Conservation (phyloP, 768 basidiomycete genomes). For the Pholiota microspora region DNA sequence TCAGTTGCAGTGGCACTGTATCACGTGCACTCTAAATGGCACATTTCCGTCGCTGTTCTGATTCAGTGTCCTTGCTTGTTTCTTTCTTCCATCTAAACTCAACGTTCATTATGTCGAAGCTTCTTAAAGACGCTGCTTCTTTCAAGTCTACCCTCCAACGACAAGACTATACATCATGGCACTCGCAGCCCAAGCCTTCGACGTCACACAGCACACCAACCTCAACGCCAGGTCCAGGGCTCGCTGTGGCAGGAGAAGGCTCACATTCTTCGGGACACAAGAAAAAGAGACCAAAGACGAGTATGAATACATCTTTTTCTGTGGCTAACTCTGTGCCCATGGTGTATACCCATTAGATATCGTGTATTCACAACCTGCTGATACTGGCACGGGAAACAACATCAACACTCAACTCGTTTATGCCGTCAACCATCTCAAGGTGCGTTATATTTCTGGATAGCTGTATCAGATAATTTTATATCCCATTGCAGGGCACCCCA, state of each 20-base stretch:
- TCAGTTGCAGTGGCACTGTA: too few species aligned
- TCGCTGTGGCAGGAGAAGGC: constrained; percentile 23
- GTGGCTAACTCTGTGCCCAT: constrained; percentile 5
- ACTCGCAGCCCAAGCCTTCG: constrained; percentile 53
- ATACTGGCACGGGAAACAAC: constrained; percentile 78
- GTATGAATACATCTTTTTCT: constrained; percentile 35
- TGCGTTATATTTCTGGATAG: constrained; percentile 29
- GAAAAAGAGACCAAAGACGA: constrained; percentile 67
- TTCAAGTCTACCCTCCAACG: constrained; percentile 65
- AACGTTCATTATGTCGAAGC: constrained; percentile 52
- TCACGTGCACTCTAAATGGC: too few species aligned
- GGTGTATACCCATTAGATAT: constrained; percentile 44
- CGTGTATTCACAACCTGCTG: constrained; percentile 86
- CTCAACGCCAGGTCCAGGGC: constrained; percentile 22
- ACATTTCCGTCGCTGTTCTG: too few species aligned
- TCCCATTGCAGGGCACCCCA: constrained; percentile 47
- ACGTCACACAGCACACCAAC: constrained; percentile 19
- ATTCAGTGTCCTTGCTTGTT: not conserved
- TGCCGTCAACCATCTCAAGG: constrained; percentile 80
- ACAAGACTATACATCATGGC: constrained; percentile 76
- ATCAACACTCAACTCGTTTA: constrained; percentile 87
- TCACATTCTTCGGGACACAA: constrained; percentile 36
- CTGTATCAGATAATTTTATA: not conserved
- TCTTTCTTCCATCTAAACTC: not conserved
- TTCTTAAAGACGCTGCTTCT: constrained; percentile 67